These are phyloP conservation scores for Monosporascus sp. DNA, from an alignment of 2,329 filamentous ascomycete genomes.

Conservation along the genomic window DNA sequence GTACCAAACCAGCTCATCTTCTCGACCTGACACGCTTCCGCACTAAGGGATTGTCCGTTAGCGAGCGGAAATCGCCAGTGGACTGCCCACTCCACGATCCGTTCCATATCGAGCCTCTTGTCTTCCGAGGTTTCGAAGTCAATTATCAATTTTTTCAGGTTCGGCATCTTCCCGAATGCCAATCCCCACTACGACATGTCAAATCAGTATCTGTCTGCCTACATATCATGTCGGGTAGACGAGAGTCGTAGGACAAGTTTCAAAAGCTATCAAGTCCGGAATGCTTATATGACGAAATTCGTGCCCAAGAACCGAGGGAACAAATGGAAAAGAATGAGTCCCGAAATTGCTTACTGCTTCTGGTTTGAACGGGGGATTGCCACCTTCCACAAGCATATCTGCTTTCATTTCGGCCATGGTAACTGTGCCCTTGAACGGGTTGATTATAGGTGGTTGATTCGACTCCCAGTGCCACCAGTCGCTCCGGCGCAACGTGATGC, in stretches of 20 bases:
- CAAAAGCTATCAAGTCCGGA: no score
- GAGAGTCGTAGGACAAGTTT: no score
- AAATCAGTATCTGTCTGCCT: no score
- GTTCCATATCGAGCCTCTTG: slow-evolving; percentile 11
- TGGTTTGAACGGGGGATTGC: slow-evolving; percentile 5
- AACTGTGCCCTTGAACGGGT: slow-evolving; percentile 12
- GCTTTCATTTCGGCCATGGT: slow-evolving; percentile 5
- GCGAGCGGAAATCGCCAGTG: slow-evolving; percentile 18
- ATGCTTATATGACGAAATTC: no score
- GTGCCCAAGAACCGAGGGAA: no score
- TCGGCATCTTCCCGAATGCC: slow-evolving; percentile 13
- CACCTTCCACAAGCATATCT: slow-evolving; percentile 9
- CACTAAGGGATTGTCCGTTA: slow-evolving; percentile 9
- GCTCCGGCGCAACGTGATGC: slow-evolving; percentile 28
- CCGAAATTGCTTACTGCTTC: background rate
- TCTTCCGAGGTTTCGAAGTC: slow-evolving; percentile 20
- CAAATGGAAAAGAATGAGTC: no score
- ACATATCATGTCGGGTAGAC: no score
- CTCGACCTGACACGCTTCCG: slow-evolving; percentile 8
- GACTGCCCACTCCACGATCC: slow-evolving; percentile 16
- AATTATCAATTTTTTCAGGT: slow-evolving; percentile 14
- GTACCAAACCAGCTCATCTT: slow-evolving; percentile 9
- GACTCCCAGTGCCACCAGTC: slow-evolving; percentile 33
- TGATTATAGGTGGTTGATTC: slow-evolving; percentile 20
- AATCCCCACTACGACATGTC: slow-evolving; percentile 9